These are phyloP conservation scores for Epichloe hybrida DNA, from an alignment of 2,329 filamentous ascomycete genomes.

Conservation along the genomic window DNA sequence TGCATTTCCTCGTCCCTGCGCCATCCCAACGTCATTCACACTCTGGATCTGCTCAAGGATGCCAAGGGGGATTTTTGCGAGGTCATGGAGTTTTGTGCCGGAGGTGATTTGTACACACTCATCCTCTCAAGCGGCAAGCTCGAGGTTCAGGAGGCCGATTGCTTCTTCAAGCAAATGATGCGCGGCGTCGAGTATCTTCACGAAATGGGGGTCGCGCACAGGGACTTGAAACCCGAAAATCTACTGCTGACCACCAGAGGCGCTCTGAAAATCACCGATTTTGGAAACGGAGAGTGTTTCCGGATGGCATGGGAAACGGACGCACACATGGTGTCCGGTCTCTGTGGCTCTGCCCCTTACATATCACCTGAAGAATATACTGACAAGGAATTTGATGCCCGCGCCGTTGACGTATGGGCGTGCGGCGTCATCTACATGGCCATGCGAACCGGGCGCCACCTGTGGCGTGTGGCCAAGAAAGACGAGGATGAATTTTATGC, in stretches of 20 bases:
- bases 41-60: constrained; percentile 86
- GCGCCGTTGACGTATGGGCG: constrained; percentile 97
- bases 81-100: constrained; percentile 98
- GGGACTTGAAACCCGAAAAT: constrained; percentile 94
- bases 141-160: constrained; percentile 85
- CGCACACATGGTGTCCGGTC: constrained; percentile 92
- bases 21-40: constrained; percentile 97
- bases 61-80: constrained; percentile 97
- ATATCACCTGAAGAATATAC: constrained; percentile 95
- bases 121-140: constrained; percentile 85
- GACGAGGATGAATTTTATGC: constrained; percentile 97
- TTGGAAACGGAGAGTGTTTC: constrained; percentile 98
- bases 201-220: constrained; percentile 96
- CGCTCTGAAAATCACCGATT: constrained; percentile 93
- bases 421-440: constrained; percentile 99
- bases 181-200: constrained; percentile 98
- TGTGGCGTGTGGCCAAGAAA: constrained; percentile 94
- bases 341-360: constrained; percentile 93
- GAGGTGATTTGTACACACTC: constrained; percentile 88
- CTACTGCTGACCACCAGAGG: constrained; percentile 85
- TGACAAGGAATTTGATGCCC: constrained; percentile 89
- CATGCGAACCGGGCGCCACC: constrained; percentile 88
- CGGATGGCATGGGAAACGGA: constrained; percentile 99
- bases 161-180: constrained; percentile 99
- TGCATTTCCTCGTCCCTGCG: constrained; percentile 95